Conservation (phyloP, 1,284 basidiomycete genomes). For the Schizophyllum amplum region DNA sequence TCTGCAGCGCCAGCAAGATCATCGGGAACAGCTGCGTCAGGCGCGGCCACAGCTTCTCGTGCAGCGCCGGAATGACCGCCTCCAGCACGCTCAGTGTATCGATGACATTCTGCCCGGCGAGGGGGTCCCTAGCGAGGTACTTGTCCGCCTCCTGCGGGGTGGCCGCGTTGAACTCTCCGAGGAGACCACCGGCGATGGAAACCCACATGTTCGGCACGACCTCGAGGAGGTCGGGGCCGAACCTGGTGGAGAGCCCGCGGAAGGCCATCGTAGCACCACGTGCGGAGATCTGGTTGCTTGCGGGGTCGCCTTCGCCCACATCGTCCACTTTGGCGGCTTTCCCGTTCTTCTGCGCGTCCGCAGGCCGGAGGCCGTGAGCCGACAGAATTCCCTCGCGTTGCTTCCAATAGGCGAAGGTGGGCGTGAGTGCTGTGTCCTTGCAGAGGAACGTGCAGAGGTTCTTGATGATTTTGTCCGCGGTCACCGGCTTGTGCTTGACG, state of each 20-base stretch:
- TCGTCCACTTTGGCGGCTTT: slow-evolving; percentile 38
- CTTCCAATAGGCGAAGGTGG: slow-evolving; percentile 72
- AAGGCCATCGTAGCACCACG: slow-evolving; percentile 87
- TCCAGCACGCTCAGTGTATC: slow-evolving; percentile 90
- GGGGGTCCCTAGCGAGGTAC: slow-evolving; percentile 24
- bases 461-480: slow-evolving; percentile 89
- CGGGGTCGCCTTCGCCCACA: slow-evolving; percentile 35
- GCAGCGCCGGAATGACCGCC: slow-evolving; percentile 72
- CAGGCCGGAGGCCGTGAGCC: slow-evolving; percentile 33
- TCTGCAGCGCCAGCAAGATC: slow-evolving; percentile 71
- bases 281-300: slow-evolving; percentile 51
- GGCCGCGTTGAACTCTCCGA: slow-evolving; percentile 49
- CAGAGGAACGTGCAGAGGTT: slow-evolving; percentile 97
- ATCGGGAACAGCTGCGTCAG: slow-evolving; percentile 71
- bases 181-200: slow-evolving; percentile 76
- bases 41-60: slow-evolving; percentile 61
- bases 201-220: slow-evolving; percentile 91
- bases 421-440: slow-evolving; percentile 84
- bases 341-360: slow-evolving; percentile 31
- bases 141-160: too few relatives aligned
- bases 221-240: slow-evolving; percentile 69
- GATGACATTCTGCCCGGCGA: slow-evolving; percentile 84
- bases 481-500: slow-evolving; percentile 49
- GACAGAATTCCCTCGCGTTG: slow-evolving; percentile 72
- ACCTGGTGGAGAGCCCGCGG: slow-evolving; percentile 67